Base-by-base conservation (phyloP, 2,329 filamentous ascomycete species). In the Aspergillus sp. region DNA sequence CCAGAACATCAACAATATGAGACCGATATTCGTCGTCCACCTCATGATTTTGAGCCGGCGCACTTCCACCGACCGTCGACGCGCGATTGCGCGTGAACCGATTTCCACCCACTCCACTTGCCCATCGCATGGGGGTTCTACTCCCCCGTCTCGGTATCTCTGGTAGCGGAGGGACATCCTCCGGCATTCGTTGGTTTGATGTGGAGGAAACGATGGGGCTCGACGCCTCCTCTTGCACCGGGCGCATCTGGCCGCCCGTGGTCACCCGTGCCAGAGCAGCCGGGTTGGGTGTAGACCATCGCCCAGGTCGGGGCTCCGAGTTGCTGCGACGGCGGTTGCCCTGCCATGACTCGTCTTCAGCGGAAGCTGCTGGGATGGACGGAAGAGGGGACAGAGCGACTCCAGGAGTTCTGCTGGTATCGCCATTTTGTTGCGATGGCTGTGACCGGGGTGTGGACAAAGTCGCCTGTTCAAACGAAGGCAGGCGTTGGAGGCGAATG, bases 1-100 rank as follows among this genome's bases (percentile, higher is more conserved):
- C 88, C 53, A 91, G 76, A 15, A 90, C 76, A 72, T 90, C 87
- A 6, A 90, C 87, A 64, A 90, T 80, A 64, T 84, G 82, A 10
- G 83, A 75, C 25, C 85, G 83, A 68, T 90, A 89, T 62, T 89
- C 83, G 49, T 73, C 64, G 54, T 59, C 56, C 42, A 25, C 10
- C 10, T 66, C 53, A 17, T 58, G 36, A 23, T 50, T 39, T 3
- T 62, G 58, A 25, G 61, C 59, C 23, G 70, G 65, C 7, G 62
- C 42, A 21, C 60, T 54, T 11, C 70, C 71, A 21, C 64, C 65
- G 1, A 74, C 66, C 10, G 74, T 76, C 3, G 68, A 67, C 19
- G 70, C 75, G 10, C 73, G 74, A 48, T 74, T 75, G 21, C 73
- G 66, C 5, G 70, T 69, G 30, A 76, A 68, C 2, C 70, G 66